Base-by-base conservation (phyloP, 345 rosid species). In the Syzygium jambos region DNA sequence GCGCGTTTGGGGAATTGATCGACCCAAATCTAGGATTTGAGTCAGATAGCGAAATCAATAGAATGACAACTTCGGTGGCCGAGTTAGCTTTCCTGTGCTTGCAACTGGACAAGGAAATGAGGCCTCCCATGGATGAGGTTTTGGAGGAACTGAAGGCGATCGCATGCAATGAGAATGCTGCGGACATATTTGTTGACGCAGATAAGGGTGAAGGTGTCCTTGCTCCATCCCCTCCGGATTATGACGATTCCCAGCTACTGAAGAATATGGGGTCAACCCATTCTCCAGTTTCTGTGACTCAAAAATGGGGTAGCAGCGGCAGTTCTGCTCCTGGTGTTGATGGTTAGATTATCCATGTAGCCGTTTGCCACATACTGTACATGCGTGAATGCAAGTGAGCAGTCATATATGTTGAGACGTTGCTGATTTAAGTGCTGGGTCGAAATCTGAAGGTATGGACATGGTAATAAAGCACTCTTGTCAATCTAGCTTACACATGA, bases 1-100 rank as follows among this genome's bases (percentile, higher is more conserved):
- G 29, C 7, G 86, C 49, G 2, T 30, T 86, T 11, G 49, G 52
- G 3, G 51, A 88, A 85, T 52, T 88, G 61, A 59, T 88, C 1
- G 88, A 88, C 80, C 68, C 86, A 53, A n/a, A 22, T 13, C 86
- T 88, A 7, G 90, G 88, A 57, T 88, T 51, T 25, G 63, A 83
- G 51, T 49, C 86, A 19, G 86, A 82, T 52, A 17, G 34, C 6
- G 29, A 25, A 16, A 65, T 53, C 30, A 59, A 54, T 63, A 68
- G 83, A 53, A 86, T 82, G 55, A 84, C 19, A 4, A 84, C 52
- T 5, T 53, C 25, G 51, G 86, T 88, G 41, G 87, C 88, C 2
- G 86, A 86, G 73, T 86, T 88, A 51, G 90, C 88, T 27, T 88
- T 78, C 23, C 80, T 49, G 85, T 88, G 90, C 84, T 53, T 88